Percentiles rank a stretch among this genome's conserved stretches.
Evolutionary conservation across 352 stramenopile species (phyloP).

Genomic region (Pythium rhizo-oryzae): DNA sequence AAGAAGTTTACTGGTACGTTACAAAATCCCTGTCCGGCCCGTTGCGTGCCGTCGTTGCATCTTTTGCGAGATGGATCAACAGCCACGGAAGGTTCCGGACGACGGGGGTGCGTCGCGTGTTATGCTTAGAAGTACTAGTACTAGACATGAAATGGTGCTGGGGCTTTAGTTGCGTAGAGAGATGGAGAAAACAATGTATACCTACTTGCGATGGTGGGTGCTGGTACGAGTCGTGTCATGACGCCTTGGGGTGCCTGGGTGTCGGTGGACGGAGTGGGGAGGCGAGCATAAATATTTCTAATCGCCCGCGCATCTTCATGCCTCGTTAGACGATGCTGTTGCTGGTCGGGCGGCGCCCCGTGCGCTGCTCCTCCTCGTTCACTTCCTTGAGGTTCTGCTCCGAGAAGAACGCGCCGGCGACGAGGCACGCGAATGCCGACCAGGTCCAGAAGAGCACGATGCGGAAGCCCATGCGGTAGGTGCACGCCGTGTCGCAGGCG

Average conservation of each 20-base stretch:
- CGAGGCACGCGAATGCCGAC: conserved; percentile 76
- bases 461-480: conserved; percentile 80
- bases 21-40: background rate
- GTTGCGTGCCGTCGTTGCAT: background rate
- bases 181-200: background rate
- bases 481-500: conserved; percentile 69
- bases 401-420: conserved; percentile 42
- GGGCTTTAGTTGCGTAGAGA: background rate
- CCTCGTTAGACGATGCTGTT: conserved; percentile 25
- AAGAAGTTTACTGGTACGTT: background rate
- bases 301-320: background rate
- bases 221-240: background rate
- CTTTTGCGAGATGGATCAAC: background rate
- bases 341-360: conserved; percentile 24
- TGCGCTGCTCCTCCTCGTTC: conserved; percentile 26
- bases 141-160: background rate
- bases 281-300: conserved; percentile 14
- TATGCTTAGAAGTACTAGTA: background rate
- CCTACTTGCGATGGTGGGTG: background rate
- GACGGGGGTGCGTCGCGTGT: background rate
- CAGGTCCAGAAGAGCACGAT: conserved; percentile 79
- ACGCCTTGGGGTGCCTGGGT: background rate
- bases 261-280: background rate
- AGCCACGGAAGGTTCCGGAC: background rate
- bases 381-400: conserved; percentile 33